Base-by-base conservation (phyloP, 129 eudicot species). In the Tanacetum coccineum region DNA sequence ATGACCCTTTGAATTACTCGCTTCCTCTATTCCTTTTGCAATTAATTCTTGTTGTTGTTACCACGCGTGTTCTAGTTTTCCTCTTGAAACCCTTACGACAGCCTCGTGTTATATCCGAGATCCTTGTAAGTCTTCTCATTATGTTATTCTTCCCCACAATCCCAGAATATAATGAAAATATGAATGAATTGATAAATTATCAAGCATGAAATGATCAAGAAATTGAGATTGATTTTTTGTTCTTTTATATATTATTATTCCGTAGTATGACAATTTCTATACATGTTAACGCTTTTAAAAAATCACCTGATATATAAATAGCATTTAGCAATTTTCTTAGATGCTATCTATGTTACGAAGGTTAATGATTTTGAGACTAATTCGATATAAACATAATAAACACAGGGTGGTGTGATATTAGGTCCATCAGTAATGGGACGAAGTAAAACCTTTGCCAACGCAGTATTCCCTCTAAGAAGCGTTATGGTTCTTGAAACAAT, bases 51-150 rank as follows among this genome's bases (percentile, higher is more conserved):
- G 88, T 94, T 22, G 90, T 94, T 21, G 73, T 80, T 30, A 72
- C 70, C 17, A 93, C 87, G 3, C 92, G 95, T 2, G 12, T 86
- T 47, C 92, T 89, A 8, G 90, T 81, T 36, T 80, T 81, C 57
- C 56, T 85, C 70, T 76, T 93, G 73, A 93, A 93, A 73, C 98
- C 98, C 40, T 78, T 93, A 45, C 92, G 98, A 14, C 96, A 93
- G 76, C 98, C 98, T 81, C 95, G 92, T 48, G 98, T 93, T 13
- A 78, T 93, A n/a, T 83, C 96, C 19, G 98, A 93, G 67, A 86
- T 93, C 51, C 90, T 93, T 28, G 96, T 89, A 82, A 80, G 87
- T 79, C 1, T 11, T 17, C 18, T 39, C 30, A 1, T 48, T 13
- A 2, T 11, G 2, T 40, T 39, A 3, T 59, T 49, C 4, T 56